phyloP scores from a whole-genome alignment of 257 asterid genomes.

The Lantana camara region DNA sequence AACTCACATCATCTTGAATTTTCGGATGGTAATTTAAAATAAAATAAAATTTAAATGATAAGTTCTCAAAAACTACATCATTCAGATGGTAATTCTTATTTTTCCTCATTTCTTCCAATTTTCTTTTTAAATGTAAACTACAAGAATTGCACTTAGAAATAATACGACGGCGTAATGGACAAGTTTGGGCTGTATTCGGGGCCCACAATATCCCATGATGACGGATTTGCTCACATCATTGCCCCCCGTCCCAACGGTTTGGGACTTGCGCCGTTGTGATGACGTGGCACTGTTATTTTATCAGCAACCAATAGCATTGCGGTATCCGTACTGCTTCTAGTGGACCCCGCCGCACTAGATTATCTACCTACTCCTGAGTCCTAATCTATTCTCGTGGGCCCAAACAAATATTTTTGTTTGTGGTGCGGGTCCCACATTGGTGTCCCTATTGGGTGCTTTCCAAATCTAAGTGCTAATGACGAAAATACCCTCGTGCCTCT shows the following conservation, averaged over 20 bases:
- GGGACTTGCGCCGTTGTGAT: slow-evolving; percentile 1
- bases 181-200: slow-evolving; percentile 3
- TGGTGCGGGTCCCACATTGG: background rate
- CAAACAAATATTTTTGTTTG: background rate
- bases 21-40: too few species aligned
- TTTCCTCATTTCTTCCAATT: too few species aligned
- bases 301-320: slow-evolving; percentile 50
- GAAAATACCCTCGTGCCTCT: slow-evolving; percentile 5
- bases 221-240: slow-evolving; percentile 37
- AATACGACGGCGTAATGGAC: slow-evolving; percentile 14
- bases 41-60: too few species aligned
- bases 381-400: slow-evolving; percentile 20
- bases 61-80: too few species aligned
- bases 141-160: background rate
- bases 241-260: slow-evolving; percentile 16
- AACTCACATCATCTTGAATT: too few species aligned
- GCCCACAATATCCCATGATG: slow-evolving; percentile 23
- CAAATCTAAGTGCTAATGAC: slow-evolving; percentile 11
- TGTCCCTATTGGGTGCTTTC: slow-evolving; percentile 21
- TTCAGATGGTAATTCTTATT: too few species aligned
- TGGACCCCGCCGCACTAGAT: slow-evolving; percentile 28
- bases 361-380: slow-evolving; percentile 4
- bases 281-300: slow-evolving; percentile 30
- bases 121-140: background rate
- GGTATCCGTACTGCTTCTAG: slow-evolving; percentile 33